Evolutionary conservation across 192 early-diverging fungal species (phyloP).

Genomic region (Rhizoclosmatium sp.): DNA sequence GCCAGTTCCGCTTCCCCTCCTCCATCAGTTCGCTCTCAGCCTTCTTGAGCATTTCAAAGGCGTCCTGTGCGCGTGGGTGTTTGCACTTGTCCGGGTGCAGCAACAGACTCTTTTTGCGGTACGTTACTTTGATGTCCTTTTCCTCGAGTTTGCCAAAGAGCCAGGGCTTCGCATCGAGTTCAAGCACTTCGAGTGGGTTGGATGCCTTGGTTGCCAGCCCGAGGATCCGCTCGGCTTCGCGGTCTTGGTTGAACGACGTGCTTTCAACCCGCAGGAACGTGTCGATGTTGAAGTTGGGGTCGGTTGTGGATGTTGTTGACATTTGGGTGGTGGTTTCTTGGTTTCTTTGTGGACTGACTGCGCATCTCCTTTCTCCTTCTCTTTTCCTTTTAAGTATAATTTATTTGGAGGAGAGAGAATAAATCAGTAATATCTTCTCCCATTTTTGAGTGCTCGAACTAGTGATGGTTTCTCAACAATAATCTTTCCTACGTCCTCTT

Average conservation of each 20-base stretch:
- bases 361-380: not conserved
- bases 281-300: slow-evolving; percentile 27
- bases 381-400: too few relatives aligned
- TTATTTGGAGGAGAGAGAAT: not conserved
- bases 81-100: slow-evolving; percentile 67
- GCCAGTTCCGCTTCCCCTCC: slow-evolving; percentile 46
- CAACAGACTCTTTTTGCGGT: slow-evolving; percentile 61
- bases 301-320: not conserved
- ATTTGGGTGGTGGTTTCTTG: too few relatives aligned
- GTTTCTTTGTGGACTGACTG: not conserved
- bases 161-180: slow-evolving; percentile 41
- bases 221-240: slow-evolving; percentile 59
- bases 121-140: slow-evolving; percentile 43
- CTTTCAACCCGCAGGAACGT: slow-evolving; percentile 39
- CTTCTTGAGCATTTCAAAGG: slow-evolving; percentile 64
- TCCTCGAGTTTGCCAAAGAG: slow-evolving; percentile 32
- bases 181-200: slow-evolving; percentile 57
- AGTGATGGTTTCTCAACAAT: slow-evolving; percentile 15
- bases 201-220: slow-evolving; percentile 33
- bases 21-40: slow-evolving; percentile 59
- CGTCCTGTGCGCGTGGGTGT: slow-evolving; percentile 56
- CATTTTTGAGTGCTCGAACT: slow-evolving; percentile 16
- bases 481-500: slow-evolving; percentile 18
- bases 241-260: slow-evolving; percentile 54
- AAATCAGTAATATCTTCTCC: slow-evolving; percentile 9